These are phyloP conservation scores for Seminavis robusta DNA, from an alignment of 108 stramenopile genomes.

Conservation along the genomic window DNA sequence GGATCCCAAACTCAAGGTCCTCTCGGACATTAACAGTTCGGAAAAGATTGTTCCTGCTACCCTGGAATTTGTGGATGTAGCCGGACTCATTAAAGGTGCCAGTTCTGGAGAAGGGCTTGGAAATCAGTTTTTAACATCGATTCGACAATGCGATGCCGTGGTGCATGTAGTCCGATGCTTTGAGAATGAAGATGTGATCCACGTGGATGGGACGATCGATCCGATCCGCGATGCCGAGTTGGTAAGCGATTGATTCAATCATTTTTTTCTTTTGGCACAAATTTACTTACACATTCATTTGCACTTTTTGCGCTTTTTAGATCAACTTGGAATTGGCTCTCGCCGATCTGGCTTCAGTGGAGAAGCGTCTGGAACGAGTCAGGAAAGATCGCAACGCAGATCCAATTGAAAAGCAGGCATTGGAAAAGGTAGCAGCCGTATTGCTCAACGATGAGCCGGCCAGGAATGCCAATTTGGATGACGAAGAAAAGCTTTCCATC, in stretches of 20 bases:
- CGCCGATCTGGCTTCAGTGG: constrained; percentile 95
- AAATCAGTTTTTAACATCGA: constrained; percentile 98
- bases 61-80: constrained; percentile 98
- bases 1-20: constrained; percentile 71
- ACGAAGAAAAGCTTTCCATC: constrained; percentile 79
- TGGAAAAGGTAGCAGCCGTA: constrained; percentile 79
- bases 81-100: constrained; percentile 98
- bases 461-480: constrained; percentile 71
- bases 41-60: constrained; percentile 85
- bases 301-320: too few species aligned
- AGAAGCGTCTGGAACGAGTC: constrained; percentile 81
- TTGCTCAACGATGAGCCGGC: constrained; percentile 81
- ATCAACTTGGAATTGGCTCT: constrained; percentile 96
- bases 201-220: constrained; percentile 77
- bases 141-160: constrained; percentile 76
- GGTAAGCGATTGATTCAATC: too few species aligned
- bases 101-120: constrained; percentile 96
- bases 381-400: constrained; percentile 76
- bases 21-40: constrained; percentile 80
- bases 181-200: constrained; percentile 97
- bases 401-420: constrained; percentile 70
- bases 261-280: too few species aligned
- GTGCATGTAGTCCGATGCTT: constrained; percentile 92
- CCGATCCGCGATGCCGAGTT: constrained; percentile 96
- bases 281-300: too few species aligned